phyloP scores from a whole-genome alignment of 1,139 yeast species.

The Pichia norvegensis region DNA sequence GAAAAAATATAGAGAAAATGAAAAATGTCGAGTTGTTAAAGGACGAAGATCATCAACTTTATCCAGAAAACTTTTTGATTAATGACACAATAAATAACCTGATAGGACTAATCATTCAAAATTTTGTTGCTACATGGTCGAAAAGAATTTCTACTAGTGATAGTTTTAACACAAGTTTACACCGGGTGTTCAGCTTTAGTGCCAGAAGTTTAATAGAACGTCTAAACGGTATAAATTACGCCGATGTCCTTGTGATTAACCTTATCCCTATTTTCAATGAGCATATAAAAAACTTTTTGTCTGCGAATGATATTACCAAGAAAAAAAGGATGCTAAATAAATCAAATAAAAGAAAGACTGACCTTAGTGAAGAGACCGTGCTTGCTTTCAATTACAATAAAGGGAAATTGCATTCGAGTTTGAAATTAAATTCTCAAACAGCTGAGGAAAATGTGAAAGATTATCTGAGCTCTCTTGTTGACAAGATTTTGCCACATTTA shows the following conservation, averaged over 20 bases:
- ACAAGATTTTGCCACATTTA: conserved; percentile 42
- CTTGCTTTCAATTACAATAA: conserved; percentile 53
- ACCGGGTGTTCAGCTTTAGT: conserved; percentile 39
- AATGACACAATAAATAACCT: conserved; percentile 49
- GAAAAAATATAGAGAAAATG: background rate
- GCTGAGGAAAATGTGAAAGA: conserved; percentile 42
- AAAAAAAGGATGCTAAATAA: conserved; percentile 18
- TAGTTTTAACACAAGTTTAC: conserved; percentile 49
- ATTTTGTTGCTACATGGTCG: conserved; percentile 66
- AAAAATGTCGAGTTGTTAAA: background rate
- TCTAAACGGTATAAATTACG: conserved; percentile 41
- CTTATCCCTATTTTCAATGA: conserved; percentile 59
- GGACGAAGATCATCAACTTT: conserved; percentile 28
- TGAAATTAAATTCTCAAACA: conserved; percentile 38
- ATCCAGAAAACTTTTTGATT: conserved; percentile 45
- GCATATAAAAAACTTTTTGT: conserved; percentile 49
- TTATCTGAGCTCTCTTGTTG: conserved; percentile 42
- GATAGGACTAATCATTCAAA: conserved; percentile 44
- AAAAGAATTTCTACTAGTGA: conserved; percentile 38
- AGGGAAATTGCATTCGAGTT: conserved; percentile 53
- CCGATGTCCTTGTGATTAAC: conserved; percentile 49
- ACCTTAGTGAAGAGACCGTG: conserved; percentile 45
- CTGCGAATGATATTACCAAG: conserved; percentile 43
- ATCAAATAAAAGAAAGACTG: conserved; percentile 16
- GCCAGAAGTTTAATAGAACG: conserved; percentile 37